These are phyloP conservation scores for Chytriomyces sp. DNA, from an alignment of 192 early-diverging fungal species.

Conservation along the genomic window DNA sequence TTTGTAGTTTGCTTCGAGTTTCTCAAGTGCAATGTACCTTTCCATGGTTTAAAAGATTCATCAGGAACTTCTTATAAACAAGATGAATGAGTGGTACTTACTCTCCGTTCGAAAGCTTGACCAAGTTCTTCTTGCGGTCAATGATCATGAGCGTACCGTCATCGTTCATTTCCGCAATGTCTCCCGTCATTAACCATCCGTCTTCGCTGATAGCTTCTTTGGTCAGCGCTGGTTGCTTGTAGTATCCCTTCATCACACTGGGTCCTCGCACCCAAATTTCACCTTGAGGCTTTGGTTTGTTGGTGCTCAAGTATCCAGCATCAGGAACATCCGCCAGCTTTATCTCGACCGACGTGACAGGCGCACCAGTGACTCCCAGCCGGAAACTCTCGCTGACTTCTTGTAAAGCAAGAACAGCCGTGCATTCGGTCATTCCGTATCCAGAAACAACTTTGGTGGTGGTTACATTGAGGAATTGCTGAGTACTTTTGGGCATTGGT, in stretches of 20 bases:
- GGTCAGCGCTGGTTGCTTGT: constrained; percentile 71
- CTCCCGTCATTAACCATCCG: constrained; percentile 89
- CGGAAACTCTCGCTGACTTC: constrained; percentile 8
- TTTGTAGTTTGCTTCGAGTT: constrained; percentile 90
- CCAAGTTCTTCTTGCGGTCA: constrained; percentile 92
- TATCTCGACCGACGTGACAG: constrained; percentile 77
- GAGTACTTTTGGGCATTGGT: constrained; percentile 82
- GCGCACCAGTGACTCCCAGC: constrained; percentile 74
- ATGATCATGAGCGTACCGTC: constrained; percentile 84
- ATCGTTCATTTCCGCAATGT: constrained; percentile 83
- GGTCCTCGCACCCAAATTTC: constrained; percentile 88
- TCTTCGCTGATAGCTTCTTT: constrained; percentile 72
- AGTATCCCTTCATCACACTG: constrained; percentile 80
- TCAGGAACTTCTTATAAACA: neutral
- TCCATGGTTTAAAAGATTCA: neutral
- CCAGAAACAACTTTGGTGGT: constrained; percentile 85
- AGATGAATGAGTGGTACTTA: neutral
- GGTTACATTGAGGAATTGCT: constrained; percentile 76
- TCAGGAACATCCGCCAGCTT: constrained; percentile 72
- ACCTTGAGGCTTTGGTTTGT: constrained; percentile 61
- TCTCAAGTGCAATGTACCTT: constrained; percentile 85
- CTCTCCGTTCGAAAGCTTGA: constrained; percentile 89
- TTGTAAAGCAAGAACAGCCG: constrained; percentile 62
- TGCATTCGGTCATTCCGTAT: constrained; percentile 86
- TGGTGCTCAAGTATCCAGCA: constrained; percentile 34